Conservation (phyloP, 2,329 filamentous ascomycete species). For the Xylariaceae sp. region DNA sequence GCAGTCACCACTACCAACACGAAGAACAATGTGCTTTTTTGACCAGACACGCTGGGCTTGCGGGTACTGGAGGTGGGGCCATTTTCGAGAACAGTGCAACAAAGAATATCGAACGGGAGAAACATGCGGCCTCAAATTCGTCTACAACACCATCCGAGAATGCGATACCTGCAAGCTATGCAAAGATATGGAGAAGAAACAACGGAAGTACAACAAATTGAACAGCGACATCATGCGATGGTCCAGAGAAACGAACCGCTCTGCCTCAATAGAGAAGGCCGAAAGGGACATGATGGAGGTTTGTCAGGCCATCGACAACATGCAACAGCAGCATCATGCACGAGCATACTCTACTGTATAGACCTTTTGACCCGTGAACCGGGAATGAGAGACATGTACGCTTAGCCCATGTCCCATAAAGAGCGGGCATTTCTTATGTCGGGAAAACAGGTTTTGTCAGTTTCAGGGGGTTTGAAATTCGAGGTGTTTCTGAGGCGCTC, state of each 20-base stretch:
- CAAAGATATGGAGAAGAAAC: conserved; percentile 87
- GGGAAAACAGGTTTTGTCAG: conserved; percentile 21
- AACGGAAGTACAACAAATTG: conserved; percentile 77
- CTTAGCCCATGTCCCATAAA: conserved; percentile 18
- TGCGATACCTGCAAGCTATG: conserved; percentile 79
- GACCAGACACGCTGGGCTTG: conserved; percentile 86
- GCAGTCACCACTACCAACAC: conserved; percentile 7
- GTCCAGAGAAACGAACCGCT: conserved; percentile 76
- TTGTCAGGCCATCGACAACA: conserved; percentile 61
- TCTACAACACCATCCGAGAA: conserved; percentile 74
- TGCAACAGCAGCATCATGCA: conserved; percentile 50
- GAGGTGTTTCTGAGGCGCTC: conserved; percentile 23
- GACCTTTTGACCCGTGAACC: conserved; percentile 2
- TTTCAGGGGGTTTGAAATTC: conserved; percentile 26
- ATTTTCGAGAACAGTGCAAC: conserved; percentile 90
- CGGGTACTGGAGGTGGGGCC: conserved; percentile 93
- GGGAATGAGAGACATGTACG: too few species aligned
- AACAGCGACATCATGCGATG: conserved; percentile 77
- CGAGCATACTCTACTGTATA: conserved; percentile 50
- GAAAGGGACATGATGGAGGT: conserved; percentile 73
- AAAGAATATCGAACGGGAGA: conserved; percentile 96
- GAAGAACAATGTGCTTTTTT: conserved; percentile 85
- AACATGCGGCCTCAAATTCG: conserved; percentile 92
- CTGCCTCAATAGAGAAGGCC: conserved; percentile 75
- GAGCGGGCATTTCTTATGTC: conserved; percentile 25